Evolutionary conservation across 352 stramenopile genomes (phyloP), one percentile per base, ranked within the genome.

Genomic region (Globisporangium camurandrum): DNA sequence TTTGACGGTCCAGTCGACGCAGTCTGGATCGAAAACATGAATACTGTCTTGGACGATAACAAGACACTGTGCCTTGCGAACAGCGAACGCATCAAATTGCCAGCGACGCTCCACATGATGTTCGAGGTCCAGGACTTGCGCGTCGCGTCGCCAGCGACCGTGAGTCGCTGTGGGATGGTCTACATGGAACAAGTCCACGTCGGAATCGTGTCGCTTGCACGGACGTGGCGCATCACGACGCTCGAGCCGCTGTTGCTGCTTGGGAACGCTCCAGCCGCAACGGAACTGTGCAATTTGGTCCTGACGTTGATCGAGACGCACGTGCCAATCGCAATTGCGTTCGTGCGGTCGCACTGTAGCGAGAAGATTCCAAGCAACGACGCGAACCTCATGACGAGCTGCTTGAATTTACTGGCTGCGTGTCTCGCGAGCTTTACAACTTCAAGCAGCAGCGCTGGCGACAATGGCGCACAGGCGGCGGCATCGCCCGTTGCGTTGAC

Each of bases 21-120:
- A 0, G 85, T 96, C 5, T 97, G 88, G 88, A 97, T 97, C 54
- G 87, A 97, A 54, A 96, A 95, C 56, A 97, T 93, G 84, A 93
- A 95, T 51, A 95, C 84, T 0, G 84, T 95, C 31, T 55, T 95
- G 20, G 84, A 95, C 46, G 84, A 94, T 51, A 94, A 94, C 69
- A 94, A 93, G 51, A 93, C 84, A 17, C 49, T 94, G 9, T 95
- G 84, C 40, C 46, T 95, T 0, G 83, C 81, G 24, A 95, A 95
- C 49, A 91, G 79, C 53, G 84, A 95, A 46, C 80, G 82, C 10
- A 95, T 95, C 57, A 95, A 95, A 51, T 56, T 95, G 10, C 82
- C 82, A 10, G 64, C 83, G 40, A 90, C 79, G 14, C 59, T 97
- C 34, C 85, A 95, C 43, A 97, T 97, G 87, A 92, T 97, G 75